Conservation (phyloP, 179 eudicot genomes). For the Amaranthus tricolor region DNA sequence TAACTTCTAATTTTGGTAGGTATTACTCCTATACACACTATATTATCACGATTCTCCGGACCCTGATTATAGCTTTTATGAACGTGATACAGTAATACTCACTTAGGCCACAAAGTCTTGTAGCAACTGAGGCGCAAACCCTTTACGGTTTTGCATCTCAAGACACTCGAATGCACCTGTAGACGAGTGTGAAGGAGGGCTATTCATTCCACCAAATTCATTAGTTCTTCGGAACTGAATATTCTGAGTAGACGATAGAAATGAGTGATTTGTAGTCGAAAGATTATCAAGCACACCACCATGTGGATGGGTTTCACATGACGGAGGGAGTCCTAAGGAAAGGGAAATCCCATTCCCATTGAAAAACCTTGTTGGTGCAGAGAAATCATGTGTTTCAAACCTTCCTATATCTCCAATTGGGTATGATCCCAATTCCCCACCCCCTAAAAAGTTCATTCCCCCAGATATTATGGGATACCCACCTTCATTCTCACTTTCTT, state of each 20-base stretch:
- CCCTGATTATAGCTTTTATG: background rate
- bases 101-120: slow-evolving; percentile 58
- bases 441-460: slow-evolving; percentile 47
- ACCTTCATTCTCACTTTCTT: slow-evolving; percentile 19
- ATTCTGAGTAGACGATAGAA: slow-evolving; percentile 39
- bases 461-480: slow-evolving; percentile 42
- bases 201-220: slow-evolving; percentile 35
- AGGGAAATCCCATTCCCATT: slow-evolving; percentile 55
- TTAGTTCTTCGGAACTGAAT: slow-evolving; percentile 41
- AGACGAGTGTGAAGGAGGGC: slow-evolving; percentile 40
- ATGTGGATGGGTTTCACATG: slow-evolving; percentile 19
- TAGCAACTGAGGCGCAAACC: slow-evolving; percentile 58
- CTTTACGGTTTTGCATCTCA: slow-evolving; percentile 51
- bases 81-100: too few species aligned
- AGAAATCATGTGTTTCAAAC: slow-evolving; percentile 50
- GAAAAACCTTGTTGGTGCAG: slow-evolving; percentile 35
- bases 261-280: slow-evolving; percentile 45
- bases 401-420: slow-evolving; percentile 56
- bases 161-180: slow-evolving; percentile 48
- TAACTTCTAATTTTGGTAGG: too few species aligned
- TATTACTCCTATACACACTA: background rate
- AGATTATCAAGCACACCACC: slow-evolving; percentile 16
- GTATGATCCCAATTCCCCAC: slow-evolving; percentile 43
- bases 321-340: slow-evolving; percentile 66
- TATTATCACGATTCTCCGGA: background rate